Percentiles rank a stretch among this genome's conserved stretches.
phyloP scores from a whole-genome alignment of 768 basidiomycete genomes.

The Hebeloma cylindrosporum region DNA sequence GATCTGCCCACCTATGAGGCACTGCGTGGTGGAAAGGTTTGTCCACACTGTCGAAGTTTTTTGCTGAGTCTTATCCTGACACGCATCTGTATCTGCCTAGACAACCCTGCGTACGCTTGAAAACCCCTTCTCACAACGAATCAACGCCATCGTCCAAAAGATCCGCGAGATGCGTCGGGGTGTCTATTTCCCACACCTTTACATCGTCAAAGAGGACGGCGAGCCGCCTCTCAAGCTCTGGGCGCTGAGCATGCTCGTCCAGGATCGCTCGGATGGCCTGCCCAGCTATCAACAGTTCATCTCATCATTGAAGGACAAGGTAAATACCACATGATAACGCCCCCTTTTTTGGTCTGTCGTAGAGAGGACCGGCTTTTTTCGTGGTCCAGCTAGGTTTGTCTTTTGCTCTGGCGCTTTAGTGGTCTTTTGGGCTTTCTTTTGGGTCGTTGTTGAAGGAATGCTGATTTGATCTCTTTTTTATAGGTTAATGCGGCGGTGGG shows the following conservation, averaged over 20 bases:
- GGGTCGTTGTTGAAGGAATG: not conserved
- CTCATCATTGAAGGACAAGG: slow-evolving; percentile 88
- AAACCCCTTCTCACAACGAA: slow-evolving; percentile 92
- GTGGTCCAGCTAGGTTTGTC: slow-evolving; percentile 7
- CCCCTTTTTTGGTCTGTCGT: not conserved
- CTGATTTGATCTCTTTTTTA: not conserved
- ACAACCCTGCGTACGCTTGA: slow-evolving; percentile 87
- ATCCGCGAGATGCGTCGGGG: slow-evolving; percentile 92
- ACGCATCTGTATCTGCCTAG: slow-evolving; percentile 37
- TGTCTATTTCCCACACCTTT: slow-evolving; percentile 90
- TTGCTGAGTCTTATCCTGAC: not conserved
- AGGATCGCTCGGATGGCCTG: slow-evolving; percentile 92
- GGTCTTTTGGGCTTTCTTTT: not conserved
- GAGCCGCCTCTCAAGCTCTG: slow-evolving; percentile 92
- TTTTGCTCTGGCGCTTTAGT: not conserved
- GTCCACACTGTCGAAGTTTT: slow-evolving; percentile 13
- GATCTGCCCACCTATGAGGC: slow-evolving; percentile 85
- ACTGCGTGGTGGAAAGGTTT: slow-evolving; percentile 90
- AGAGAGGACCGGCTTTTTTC: not conserved
- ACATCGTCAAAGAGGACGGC: slow-evolving; percentile 97
- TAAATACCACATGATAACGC: slow-evolving; percentile 33
- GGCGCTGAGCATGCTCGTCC: slow-evolving; percentile 92
- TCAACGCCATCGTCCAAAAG: slow-evolving; percentile 93
- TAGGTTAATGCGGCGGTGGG: slow-evolving; percentile 6
- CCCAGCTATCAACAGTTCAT: slow-evolving; percentile 98